Conservation (phyloP, 75 land plant genomes). For the Selaginella tamariscina region DNA sequence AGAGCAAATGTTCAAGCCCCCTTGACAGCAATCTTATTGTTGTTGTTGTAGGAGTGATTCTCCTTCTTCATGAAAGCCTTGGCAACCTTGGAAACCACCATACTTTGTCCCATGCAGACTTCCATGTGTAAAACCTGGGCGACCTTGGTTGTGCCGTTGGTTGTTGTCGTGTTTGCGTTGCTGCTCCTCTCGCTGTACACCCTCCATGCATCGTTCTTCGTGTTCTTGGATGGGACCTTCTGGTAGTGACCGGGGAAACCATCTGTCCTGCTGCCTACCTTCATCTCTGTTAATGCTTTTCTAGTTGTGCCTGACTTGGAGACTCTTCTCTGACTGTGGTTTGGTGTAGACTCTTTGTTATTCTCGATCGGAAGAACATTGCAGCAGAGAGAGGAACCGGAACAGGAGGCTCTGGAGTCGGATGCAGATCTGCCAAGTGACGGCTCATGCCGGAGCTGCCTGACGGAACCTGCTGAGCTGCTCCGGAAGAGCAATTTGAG, state of each 20-base stretch:
- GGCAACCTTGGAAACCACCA: slow-evolving; percentile 11
- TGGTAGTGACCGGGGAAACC: not conserved
- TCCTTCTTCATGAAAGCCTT: not conserved
- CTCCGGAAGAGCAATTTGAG: not conserved
- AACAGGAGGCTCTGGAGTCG: not conserved
- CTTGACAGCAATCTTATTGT: too few relatives aligned
- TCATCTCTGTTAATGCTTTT: not conserved
- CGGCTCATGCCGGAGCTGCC: slow-evolving; percentile 1
- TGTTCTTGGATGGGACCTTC: not conserved
- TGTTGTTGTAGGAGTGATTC: too few relatives aligned
- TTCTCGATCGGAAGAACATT: not conserved
- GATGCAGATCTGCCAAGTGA: not conserved
- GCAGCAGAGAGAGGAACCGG: not conserved
- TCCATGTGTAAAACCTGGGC: slow-evolving; percentile 4
- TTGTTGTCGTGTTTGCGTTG: not conserved
- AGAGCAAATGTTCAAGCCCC: too few relatives aligned
- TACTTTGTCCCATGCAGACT: slow-evolving; percentile 4
- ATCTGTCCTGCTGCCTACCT: not conserved
- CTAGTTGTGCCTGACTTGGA: not conserved
- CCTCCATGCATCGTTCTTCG: not conserved
- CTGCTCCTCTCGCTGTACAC: not conserved
- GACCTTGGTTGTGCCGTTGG: not conserved
- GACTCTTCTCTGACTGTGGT: not conserved
- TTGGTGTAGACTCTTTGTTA: not conserved
- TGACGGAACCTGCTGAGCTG: not conserved